Conservation (phyloP, 139 green algal species). For the Chlorella sp. region DNA sequence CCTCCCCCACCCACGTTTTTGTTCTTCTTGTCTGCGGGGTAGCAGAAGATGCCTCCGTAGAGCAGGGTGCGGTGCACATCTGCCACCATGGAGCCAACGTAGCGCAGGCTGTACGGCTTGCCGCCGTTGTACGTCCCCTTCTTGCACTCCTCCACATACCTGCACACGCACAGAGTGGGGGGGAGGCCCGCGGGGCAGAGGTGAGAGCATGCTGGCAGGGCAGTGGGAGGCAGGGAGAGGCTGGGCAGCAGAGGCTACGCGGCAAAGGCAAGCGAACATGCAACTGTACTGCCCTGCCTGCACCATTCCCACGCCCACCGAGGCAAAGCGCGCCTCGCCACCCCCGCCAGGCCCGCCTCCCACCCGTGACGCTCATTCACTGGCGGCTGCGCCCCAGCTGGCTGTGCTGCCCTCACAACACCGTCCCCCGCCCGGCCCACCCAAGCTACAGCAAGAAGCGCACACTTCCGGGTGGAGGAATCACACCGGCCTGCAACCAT, state of each 20-base stretch:
- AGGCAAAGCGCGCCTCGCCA: too few species aligned
- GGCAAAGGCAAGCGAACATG: too few species aligned
- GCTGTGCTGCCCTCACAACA: too few species aligned
- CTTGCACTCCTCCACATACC: constrained; percentile 74
- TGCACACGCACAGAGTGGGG: background rate
- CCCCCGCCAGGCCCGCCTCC: too few species aligned
- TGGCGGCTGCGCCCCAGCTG: too few species aligned
- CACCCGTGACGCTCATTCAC: background rate
- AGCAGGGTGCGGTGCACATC: constrained; percentile 83
- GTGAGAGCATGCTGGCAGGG: background rate
- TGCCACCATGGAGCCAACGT: constrained; percentile 82
- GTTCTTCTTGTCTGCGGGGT: constrained; percentile 77
- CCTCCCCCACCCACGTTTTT: constrained; percentile 19
- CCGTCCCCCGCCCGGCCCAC: too few species aligned
- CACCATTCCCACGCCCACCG: too few species aligned
- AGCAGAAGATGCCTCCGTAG: constrained; percentile 82
- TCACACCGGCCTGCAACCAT: background rate
- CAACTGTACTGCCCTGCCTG: too few species aligned
- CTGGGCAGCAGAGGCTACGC: too few species aligned
- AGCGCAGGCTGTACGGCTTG: constrained; percentile 70
- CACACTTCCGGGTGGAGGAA: background rate
- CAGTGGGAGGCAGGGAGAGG: background rate
- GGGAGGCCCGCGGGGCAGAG: background rate
- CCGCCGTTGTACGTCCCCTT: constrained; percentile 26
- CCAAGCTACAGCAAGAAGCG: too few species aligned